Percentiles rank a stretch among this genome's conserved stretches.
Conservation (phyloP, 306 rosid species). For the Betula pendula region DNA sequence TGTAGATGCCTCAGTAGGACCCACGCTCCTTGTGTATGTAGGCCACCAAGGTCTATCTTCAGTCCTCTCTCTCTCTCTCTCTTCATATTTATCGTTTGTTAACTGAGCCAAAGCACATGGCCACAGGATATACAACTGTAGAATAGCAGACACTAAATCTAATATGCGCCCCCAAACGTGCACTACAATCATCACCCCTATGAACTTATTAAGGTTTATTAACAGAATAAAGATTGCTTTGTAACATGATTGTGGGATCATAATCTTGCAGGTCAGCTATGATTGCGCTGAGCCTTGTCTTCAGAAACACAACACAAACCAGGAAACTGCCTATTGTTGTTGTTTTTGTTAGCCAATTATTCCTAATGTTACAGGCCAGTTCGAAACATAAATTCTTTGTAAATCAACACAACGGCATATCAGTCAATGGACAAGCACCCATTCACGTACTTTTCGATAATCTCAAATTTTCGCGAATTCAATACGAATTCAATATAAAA, state of each 20-base stretch:
- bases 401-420: conserved; percentile 11
- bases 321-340: conserved; percentile 47
- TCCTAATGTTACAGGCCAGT: conserved; percentile 41
- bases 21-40: not conserved
- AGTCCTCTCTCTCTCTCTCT: too few relatives aligned
- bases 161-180: conserved; percentile 13
- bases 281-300: conserved; percentile 53
- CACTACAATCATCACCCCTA: conserved; percentile 24
- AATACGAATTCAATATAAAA: too few relatives aligned
- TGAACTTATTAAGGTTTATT: not conserved
- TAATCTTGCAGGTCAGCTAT: conserved; percentile 58
- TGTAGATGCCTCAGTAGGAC: conserved; percentile 30
- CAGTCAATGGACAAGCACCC: too few relatives aligned
- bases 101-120: conserved; percentile 74
- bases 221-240: conserved; percentile 19
- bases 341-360: conserved; percentile 21
- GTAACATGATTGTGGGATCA: conserved; percentile 55
- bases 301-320: conserved; percentile 51
- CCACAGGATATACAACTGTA: conserved; percentile 28
- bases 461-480: too few relatives aligned
- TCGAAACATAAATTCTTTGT: conserved; percentile 60
- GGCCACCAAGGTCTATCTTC: not conserved
- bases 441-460: too few relatives aligned
- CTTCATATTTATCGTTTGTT: conserved; percentile 8
- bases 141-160: conserved; percentile 43